Evolutionary conservation across 2,329 filamentous ascomycete genomes (phyloP).

Genomic region (Ascocoryne sarcoides): DNA sequence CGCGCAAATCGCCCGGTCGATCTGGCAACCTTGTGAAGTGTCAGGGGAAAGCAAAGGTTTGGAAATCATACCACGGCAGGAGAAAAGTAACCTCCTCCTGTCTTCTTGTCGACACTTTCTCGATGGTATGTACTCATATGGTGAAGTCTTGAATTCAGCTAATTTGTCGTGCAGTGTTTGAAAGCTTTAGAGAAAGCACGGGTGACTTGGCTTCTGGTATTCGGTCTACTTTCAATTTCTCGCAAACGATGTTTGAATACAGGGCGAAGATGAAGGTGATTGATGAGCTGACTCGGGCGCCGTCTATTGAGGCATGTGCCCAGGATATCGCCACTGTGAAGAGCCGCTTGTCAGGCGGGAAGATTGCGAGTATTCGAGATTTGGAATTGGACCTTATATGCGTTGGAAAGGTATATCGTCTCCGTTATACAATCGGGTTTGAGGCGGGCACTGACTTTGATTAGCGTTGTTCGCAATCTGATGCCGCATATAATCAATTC

Average conservation of each 20-base stretch:
- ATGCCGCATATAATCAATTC: slow-evolving; percentile 12
- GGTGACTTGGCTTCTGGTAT: not conserved
- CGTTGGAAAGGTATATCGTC: slow-evolving; percentile 16
- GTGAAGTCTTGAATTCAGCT: not conserved
- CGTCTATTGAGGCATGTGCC: slow-evolving; percentile 15
- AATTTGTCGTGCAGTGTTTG: slow-evolving; percentile 11
- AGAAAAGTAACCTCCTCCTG: slow-evolving; percentile 8
- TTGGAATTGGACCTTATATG: slow-evolving; percentile 21
- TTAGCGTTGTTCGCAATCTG: slow-evolving; percentile 17
- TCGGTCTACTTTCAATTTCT: slow-evolving; percentile 5
- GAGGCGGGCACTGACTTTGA: not conserved
- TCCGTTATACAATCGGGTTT: not conserved
- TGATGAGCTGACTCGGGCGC: slow-evolving; percentile 16
- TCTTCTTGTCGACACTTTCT: slow-evolving; percentile 16
- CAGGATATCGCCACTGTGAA: slow-evolving; percentile 17
- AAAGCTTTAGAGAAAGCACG: slow-evolving; percentile 8
- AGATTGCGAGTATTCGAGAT: slow-evolving; percentile 13
- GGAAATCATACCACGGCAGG: not conserved
- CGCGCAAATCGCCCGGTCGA: slow-evolving; percentile 13
- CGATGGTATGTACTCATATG: slow-evolving; percentile 13
- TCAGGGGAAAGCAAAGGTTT: slow-evolving; percentile 1
- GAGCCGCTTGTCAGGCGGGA: slow-evolving; percentile 9
- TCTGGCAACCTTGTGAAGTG: slow-evolving; percentile 18
- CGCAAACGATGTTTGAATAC: slow-evolving; percentile 11
- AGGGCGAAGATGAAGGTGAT: slow-evolving; percentile 16